Conservation (phyloP, 257 asterid species). For the Solanum pennellii region DNA sequence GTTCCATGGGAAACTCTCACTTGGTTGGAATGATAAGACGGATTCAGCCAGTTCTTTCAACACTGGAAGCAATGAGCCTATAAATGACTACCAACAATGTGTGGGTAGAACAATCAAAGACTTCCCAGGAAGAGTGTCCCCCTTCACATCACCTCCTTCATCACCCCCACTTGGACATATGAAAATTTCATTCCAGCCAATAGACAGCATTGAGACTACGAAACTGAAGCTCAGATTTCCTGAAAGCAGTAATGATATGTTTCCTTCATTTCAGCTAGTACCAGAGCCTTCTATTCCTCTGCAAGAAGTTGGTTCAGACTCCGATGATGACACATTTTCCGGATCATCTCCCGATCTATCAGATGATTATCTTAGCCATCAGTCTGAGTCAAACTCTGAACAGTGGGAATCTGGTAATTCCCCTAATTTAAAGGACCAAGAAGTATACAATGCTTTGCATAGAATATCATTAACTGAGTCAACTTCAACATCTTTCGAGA, state of each 20-base stretch:
- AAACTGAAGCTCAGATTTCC: constrained; percentile 76
- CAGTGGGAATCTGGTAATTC: constrained; percentile 76
- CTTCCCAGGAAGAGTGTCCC: constrained; percentile 36
- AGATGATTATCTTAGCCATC: constrained; percentile 59
- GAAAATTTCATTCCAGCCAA: constrained; percentile 88
- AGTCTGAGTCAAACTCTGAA: constrained; percentile 71
- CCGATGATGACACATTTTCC: constrained; percentile 84
- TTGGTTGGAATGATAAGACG: constrained; percentile 19
- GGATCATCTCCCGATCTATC: constrained; percentile 73
- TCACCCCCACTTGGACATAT: constrained; percentile 94
- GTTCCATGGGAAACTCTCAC: constrained; percentile 32
- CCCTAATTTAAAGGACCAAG: constrained; percentile 51
- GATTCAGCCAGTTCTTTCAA: constrained; percentile 15
- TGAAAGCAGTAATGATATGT: constrained; percentile 33
- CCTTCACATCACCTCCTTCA: constrained; percentile 50
- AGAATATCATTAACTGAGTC: constrained; percentile 61
- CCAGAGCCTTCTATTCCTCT: constrained; percentile 52
- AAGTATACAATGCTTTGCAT: constrained; percentile 50
- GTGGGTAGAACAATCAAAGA: constrained; percentile 19
- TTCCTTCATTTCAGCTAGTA: constrained; percentile 93
- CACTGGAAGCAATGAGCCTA: constrained; percentile 22
- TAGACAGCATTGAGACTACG: constrained; percentile 48
- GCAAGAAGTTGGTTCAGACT: constrained; percentile 47
- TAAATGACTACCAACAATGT: constrained; percentile 14
- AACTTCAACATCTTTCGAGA: constrained; percentile 30